phyloP scores from a whole-genome alignment of 345 rosid species.

The Atalantia buxifolia region DNA sequence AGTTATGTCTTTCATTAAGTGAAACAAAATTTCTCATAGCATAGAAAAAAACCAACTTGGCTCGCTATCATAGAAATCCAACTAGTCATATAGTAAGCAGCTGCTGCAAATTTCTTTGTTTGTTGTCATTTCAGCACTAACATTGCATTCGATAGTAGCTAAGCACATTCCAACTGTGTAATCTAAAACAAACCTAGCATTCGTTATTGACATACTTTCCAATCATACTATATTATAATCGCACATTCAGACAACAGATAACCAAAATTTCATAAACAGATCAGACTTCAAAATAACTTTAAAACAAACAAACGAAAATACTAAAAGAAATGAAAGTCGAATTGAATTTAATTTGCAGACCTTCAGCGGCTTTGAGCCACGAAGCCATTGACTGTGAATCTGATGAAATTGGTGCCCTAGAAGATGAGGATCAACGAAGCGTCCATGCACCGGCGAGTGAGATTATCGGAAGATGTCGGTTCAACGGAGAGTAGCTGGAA shows the following conservation, averaged over 20 bases:
- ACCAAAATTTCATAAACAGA: not conserved
- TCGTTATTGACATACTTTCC: not conserved
- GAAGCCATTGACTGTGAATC: slow-evolving; percentile 60
- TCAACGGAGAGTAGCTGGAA: not conserved
- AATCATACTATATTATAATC: not conserved
- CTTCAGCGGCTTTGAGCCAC: slow-evolving; percentile 99
- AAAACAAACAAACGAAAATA: not conserved
- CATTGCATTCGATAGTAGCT: not conserved
- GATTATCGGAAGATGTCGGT: slow-evolving; percentile 13
- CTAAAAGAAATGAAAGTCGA: not conserved
- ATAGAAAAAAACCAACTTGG: not conserved
- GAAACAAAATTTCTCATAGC: not conserved
- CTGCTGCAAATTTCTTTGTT: not conserved
- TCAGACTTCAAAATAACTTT: not conserved
- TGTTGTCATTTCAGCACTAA: not conserved
- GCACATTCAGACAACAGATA: slow-evolving; percentile 7
- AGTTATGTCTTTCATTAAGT: not conserved
- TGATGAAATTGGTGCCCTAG: slow-evolving; percentile 25
- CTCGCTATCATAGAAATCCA: not conserved
- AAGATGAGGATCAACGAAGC: slow-evolving; percentile 26
- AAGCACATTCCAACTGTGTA: not conserved
- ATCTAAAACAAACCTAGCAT: not conserved
- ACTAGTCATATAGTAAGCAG: not conserved
- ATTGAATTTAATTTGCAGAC: slow-evolving; percentile 26
- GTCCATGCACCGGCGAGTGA: slow-evolving; percentile 38